Evolutionary conservation across 768 basidiomycete species (phyloP), one percentile per base, ranked within the genome.

Genomic region (Glaciozyma antarctica): DNA sequence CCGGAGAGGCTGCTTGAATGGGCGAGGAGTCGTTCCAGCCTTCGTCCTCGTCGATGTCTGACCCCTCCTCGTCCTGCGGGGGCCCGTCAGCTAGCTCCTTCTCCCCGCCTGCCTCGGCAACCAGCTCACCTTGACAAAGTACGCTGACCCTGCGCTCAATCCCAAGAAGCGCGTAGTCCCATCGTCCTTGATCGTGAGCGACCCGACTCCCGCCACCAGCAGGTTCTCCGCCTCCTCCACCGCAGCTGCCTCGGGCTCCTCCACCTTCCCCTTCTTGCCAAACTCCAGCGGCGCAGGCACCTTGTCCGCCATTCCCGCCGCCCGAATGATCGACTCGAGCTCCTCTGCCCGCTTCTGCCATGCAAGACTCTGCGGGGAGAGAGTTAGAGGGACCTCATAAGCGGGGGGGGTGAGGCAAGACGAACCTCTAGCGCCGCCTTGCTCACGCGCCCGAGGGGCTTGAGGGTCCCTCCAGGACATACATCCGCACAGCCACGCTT

Each of bases 361-460:
- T 3, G 21, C 51, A n/a, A 28, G 3, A 24, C 24, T 10, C 30
- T 52, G 51, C 24, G 26, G 26, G 51, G 22, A 52, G 30, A 28
- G 13, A 15, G 38, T 30, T 1, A 52, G 51, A 32, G 9, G 32
- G 32, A 32, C 15, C 5, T 12, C 24, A 52, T 26, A 24, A 15
- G 5, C 51, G 51, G 51, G 26, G 51, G 51, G 5, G 51, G 15
- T 15, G 26, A 26, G 15, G 51, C 51, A 16, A 61, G 28, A 22
- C 65, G 64, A 0, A 56, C 55, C 6, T 19, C n/a, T n/a, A 69
- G 45, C 45, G 65, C 68, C 58, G 64, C 68, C 21, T 63, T 61
- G 22, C 63, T 43, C 7, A 62, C 68, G 0, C 62, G 58, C 5
- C 68, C 68, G 0, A 62, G 68, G 2, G 64, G 68, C 22, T 60